Evolutionary conservation across 805 yeast species (phyloP).

Genomic region (Nakazawaea laoshanensis): DNA sequence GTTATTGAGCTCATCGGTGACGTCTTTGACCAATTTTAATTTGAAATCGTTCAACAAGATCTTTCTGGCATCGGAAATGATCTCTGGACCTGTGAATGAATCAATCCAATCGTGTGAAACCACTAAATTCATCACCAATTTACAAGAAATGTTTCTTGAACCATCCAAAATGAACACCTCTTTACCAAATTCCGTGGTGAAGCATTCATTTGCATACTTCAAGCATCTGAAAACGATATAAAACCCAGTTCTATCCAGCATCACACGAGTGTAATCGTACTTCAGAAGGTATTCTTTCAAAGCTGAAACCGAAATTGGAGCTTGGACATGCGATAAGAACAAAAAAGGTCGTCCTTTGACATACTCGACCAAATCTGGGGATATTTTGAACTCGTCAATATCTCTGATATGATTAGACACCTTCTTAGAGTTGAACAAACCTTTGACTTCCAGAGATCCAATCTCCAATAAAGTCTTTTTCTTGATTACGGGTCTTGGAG

Average conservation of each 20-base stretch:
- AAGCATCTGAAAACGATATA: conserved; percentile 59
- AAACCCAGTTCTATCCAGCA: conserved; percentile 59
- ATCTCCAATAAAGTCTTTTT: conserved; percentile 8
- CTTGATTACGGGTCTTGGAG: conserved; percentile 6
- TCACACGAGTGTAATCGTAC: conserved; percentile 59
- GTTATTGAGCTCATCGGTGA: conserved; percentile 65
- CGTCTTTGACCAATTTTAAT: conserved; percentile 56
- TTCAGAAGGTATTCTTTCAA: conserved; percentile 48
- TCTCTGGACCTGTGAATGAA: conserved; percentile 7
- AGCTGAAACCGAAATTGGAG: conserved; percentile 45
- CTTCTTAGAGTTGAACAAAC: conserved; percentile 6
- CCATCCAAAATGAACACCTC: conserved; percentile 23
- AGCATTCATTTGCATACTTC: conserved; percentile 52
- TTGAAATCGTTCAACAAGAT: conserved; percentile 57
- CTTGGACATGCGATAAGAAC: conserved; percentile 41
- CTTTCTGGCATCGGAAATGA: conserved; percentile 31
- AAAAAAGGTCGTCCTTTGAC: conserved; percentile 53
- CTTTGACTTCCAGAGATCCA: conserved; percentile 11
- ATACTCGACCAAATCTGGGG: conserved; percentile 36
- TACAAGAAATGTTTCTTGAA: conserved; percentile 23
- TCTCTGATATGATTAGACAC: conserved; percentile 18
- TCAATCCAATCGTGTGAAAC: conserved; percentile 32
- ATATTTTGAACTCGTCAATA: conserved; percentile 24
- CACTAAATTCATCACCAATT: conserved; percentile 49
- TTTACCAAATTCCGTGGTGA: conserved; percentile 48